Conservation (phyloP, 257 asterid species). For the Verbena officinalis region DNA sequence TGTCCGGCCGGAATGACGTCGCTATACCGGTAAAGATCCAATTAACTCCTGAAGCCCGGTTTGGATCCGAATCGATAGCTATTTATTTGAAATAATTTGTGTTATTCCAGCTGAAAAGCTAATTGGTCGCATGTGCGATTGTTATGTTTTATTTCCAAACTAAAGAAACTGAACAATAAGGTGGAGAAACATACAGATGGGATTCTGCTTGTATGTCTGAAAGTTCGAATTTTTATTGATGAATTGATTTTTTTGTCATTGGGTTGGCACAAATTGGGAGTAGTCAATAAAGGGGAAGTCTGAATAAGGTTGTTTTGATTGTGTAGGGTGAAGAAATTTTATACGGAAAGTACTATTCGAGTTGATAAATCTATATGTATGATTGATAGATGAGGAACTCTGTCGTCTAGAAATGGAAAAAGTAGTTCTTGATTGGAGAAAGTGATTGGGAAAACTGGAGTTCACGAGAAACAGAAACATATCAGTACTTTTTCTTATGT, state of each 20-base stretch:
- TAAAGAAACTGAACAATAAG: constrained; percentile 32
- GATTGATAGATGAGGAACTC: constrained; percentile 31
- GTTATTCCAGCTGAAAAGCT: constrained; percentile 19
- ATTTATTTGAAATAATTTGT: constrained; percentile 15
- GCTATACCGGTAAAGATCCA: constrained; percentile 27
- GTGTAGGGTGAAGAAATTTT: constrained; percentile 24
- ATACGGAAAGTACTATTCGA: constrained; percentile 18
- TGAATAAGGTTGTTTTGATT: constrained; percentile 31
- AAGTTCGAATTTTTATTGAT: constrained; percentile 36
- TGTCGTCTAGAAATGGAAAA: constrained; percentile 19
- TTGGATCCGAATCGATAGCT: constrained; percentile 42
- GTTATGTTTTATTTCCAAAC: constrained; percentile 15
- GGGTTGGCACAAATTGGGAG: constrained; percentile 29
- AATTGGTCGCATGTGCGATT: constrained; percentile 24
- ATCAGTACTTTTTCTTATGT: not conserved
- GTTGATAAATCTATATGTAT: constrained; percentile 31
- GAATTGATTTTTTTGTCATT: constrained; percentile 11
- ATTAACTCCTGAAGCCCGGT: constrained; percentile 26
- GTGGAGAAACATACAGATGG: constrained; percentile 35
- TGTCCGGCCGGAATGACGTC: constrained; percentile 25
- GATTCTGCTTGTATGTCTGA: constrained; percentile 22
- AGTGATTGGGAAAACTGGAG: constrained; percentile 29
- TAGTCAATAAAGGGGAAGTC: constrained; percentile 27
- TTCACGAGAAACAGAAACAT: constrained; percentile 1
- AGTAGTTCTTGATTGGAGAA: constrained; percentile 15